These are phyloP conservation scores for Helicocarpus griseus DNA, from an alignment of 2,329 filamentous ascomycete species.

Conservation along the genomic window DNA sequence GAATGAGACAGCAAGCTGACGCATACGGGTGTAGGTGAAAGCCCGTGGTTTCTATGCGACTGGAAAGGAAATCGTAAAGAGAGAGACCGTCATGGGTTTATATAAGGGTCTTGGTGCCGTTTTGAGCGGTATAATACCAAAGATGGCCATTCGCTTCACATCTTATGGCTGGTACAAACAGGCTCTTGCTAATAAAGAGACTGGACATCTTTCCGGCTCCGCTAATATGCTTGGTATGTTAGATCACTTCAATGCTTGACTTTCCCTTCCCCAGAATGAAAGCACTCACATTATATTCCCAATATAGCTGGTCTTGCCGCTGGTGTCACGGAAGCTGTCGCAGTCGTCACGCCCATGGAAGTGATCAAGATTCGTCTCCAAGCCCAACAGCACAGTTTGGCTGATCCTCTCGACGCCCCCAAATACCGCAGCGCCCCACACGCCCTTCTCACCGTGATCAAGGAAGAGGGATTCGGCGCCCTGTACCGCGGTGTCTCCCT, in stretches of 20 bases:
- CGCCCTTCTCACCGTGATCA: conserved; percentile 74
- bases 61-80: conserved; percentile 73
- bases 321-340: conserved; percentile 91
- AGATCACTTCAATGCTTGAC: background rate
- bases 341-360: conserved; percentile 97
- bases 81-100: conserved; percentile 82
- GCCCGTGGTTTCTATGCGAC: conserved; percentile 81
- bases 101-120: conserved; percentile 99
- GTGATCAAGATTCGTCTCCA: conserved; percentile 98
- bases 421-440: conserved; percentile 94
- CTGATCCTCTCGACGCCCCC: conserved; percentile 87
- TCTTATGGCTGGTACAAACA: conserved; percentile 96
- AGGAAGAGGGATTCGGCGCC: conserved; percentile 79
- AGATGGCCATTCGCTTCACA: conserved; percentile 99
- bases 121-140: conserved; percentile 89
- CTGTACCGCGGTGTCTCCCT: conserved; percentile 90
- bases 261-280: background rate
- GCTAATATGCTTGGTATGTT: conserved; percentile 58
- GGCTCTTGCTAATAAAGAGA: conserved; percentile 57
- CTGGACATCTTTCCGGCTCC: conserved; percentile 58
- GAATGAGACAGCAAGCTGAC: background rate
- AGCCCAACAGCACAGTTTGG: conserved; percentile 96
- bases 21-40: conserved; percentile 41
- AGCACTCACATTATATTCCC: conserved; percentile 5
- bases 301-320: conserved; percentile 69